Base-by-base conservation (phyloP, 768 basidiomycete species). In the Lactarius vividus region DNA sequence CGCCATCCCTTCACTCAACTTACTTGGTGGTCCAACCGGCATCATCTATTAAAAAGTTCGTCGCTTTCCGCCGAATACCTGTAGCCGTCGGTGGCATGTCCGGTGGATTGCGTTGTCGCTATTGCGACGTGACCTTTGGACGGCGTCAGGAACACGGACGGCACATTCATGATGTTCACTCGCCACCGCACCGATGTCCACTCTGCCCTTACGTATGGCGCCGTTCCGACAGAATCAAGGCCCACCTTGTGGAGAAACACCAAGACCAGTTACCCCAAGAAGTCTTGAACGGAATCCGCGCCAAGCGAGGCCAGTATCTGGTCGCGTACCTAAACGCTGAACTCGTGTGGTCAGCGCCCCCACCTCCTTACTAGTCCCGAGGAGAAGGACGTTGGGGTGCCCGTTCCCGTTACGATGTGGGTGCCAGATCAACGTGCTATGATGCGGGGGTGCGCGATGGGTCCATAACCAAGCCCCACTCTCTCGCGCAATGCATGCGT, bases 361-460 rank as follows among this genome's bases (percentile, higher is more conserved):
- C 8, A 33, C 33, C 33, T 33, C 31, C 31, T 9, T 33, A 33
- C 31, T 33, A 33, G 33, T 33, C 80, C 85, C 42, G 89, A 90
- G 72, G 88, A 89, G 77, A 83, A 85, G 66, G 84, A 85, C 39
- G 67, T 71, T 37, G 55, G 57, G 9, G 40, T 59, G 40, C 44
- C 59, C 5, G 37, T 61, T 23, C 37, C 64, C 23, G 18, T 29
- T 57, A 7, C 55, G 44, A 68, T 68, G 29, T 61, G 67, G 59
- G 55, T 68, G 63, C 31, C 56, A 5, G 67, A 68, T 46, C 63
- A 68, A 18, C 61, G 69, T 16, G 29, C 52, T 26, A 37, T 62
- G 61, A 57, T 67, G 57, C 53, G 66, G 18, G 57, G 57, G 7
- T 69, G 57, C 39, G 58, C 49, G 44, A 69, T 69, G 20, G 68